Evolutionary conservation across 139 green algal species (phyloP), one percentile per base, ranked within the genome.

Genomic region (Microglena sp.): DNA sequence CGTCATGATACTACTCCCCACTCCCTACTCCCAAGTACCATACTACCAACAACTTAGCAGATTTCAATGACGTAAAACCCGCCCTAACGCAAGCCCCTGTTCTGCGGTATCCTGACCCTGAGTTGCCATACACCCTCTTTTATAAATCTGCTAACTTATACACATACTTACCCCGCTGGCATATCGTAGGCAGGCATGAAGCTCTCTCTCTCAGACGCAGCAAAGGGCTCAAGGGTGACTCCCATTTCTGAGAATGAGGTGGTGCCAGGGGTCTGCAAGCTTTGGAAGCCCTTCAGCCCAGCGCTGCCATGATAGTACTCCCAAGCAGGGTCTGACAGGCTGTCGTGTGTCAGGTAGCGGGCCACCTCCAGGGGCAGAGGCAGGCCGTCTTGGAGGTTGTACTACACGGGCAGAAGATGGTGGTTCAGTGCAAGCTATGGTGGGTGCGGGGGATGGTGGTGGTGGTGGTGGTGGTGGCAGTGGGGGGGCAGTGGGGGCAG

Each of bases 291-390:
- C n/a, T 18, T 32, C 53, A 33, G 53, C 53, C 8, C 26, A 8
- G 22, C 24, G 24, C n/a, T 18, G 15, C 53, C 56, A 44, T 36
- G 26, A 31, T 64, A 64, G 29, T 36, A 11, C 29, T 36, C 56
- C 56, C 56, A 64, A n/a, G 28, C 29, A 8, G 29, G 29, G 29
- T 64, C 56, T 5, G 28, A 18, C 29, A 64, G 56, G 7, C 15
- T 44, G 56, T 64, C 56, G 29, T 64, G 56, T 27, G 18, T 11
- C 29, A 64, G 24, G 31, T 64, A 64, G 56, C 56, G 56, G 22
- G 56, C 56, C 7, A 44, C 56, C 29, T 64, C 56, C 6, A 64
- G 29, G 7, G 5, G 6, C 56, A 64, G 29, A 6, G 56, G 29
- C 24, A 36, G 29, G 24, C 56, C 56, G 31, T 64, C 56, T 21